Percentiles rank a stretch among this genome's conserved stretches.
phyloP scores from a whole-genome alignment of 345 rosid genomes.

The Aquilaria yunnanensis region DNA sequence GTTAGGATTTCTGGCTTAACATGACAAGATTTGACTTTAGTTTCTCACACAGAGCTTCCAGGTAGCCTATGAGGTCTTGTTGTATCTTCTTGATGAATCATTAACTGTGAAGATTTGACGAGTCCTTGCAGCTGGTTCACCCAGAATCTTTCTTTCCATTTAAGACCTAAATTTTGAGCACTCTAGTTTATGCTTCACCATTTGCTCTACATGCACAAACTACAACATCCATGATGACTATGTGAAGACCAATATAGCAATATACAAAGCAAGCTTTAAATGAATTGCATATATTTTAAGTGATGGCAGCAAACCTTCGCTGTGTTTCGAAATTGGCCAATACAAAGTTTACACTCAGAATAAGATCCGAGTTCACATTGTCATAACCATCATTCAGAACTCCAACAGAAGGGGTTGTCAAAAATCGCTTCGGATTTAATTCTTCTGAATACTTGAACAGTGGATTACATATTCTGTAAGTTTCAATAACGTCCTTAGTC shows the following conservation, averaged over 20 bases:
- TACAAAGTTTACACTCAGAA: conserved; percentile 68
- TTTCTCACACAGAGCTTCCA: no score
- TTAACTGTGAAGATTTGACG: no score
- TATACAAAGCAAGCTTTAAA: no score
- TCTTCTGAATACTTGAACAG: conserved; percentile 88
- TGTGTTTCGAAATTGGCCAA: conserved; percentile 70
- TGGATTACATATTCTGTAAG: conserved; percentile 84
- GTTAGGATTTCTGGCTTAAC: no score
- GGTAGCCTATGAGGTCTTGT: no score
- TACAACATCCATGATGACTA: not conserved
- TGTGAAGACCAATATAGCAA: conserved; percentile 1
- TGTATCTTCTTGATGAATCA: no score
- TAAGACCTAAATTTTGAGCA: no score
- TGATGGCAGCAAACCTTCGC: conserved; percentile 55
- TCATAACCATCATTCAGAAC: conserved; percentile 91
- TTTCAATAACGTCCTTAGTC: conserved; percentile 82
- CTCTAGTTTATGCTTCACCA: not conserved
- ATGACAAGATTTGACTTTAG: no score
- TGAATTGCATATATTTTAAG: not conserved
- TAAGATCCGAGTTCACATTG: conserved; percentile 92
- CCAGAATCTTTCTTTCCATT: no score
- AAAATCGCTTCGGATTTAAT: conserved; percentile 88
- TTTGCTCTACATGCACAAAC: not conserved
- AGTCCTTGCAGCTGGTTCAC: no score
- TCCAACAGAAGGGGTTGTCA: conserved; percentile 93